Percentiles rank a stretch among this genome's conserved stretches.
Evolutionary conservation across 2,329 filamentous ascomycete genomes (phyloP).

Genomic region (Elsinoe fawcettii): DNA sequence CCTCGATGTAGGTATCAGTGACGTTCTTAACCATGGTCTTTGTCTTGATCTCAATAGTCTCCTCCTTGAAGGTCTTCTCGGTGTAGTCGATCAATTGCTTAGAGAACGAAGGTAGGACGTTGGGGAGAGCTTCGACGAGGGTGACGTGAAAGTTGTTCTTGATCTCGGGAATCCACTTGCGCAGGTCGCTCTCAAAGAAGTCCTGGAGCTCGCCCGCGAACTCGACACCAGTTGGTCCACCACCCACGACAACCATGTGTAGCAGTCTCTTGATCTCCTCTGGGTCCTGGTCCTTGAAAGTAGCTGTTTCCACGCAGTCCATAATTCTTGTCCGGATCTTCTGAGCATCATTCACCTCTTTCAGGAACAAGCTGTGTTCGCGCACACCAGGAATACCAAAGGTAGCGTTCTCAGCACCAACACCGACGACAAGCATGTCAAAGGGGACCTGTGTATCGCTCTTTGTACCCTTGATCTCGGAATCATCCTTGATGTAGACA

Average conservation of each 20-base stretch:
- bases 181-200: slow-evolving; percentile 97
- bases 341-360: slow-evolving; percentile 95
- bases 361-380: slow-evolving; percentile 95
- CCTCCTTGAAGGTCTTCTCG: slow-evolving; percentile 97
- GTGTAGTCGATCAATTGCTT: slow-evolving; percentile 99
- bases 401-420: slow-evolving; percentile 91
- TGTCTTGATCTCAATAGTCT: slow-evolving; percentile 93
- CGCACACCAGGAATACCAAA: slow-evolving; percentile 93
- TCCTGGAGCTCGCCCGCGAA: slow-evolving; percentile 97
- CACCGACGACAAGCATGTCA: slow-evolving; percentile 95
- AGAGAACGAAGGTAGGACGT: slow-evolving; percentile 95
- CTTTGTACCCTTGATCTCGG: slow-evolving; percentile 78
- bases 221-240: slow-evolving; percentile 93
- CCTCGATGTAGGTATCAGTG: slow-evolving; percentile 85
- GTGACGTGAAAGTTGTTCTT: slow-evolving; percentile 93
- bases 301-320: slow-evolving; percentile 98
- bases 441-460: slow-evolving; percentile 85
- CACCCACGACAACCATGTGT: slow-evolving; percentile 85
- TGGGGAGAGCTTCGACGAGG: slow-evolving; percentile 91
- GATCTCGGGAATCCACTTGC: slow-evolving; percentile 96
- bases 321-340: slow-evolving; percentile 97
- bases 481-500: slow-evolving; percentile 83
- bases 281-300: slow-evolving; percentile 87
- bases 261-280: slow-evolving; percentile 89
- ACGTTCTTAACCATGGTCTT: slow-evolving; percentile 99